Evolutionary conservation across 805 yeast species (phyloP).

Genomic region (Pichia paraexigua): DNA sequence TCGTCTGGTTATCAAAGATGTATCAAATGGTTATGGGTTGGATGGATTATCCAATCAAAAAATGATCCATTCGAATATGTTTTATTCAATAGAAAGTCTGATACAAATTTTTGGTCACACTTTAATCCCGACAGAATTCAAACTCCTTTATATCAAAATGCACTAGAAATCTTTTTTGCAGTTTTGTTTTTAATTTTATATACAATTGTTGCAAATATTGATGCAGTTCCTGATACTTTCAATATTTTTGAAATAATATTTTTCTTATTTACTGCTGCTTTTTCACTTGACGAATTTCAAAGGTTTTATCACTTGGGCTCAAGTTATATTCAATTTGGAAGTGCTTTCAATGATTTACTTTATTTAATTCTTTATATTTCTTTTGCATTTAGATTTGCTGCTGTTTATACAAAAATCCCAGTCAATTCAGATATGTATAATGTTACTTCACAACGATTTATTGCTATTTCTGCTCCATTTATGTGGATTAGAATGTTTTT

Average conservation of each 20-base stretch:
- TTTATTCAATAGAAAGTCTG: conserved; percentile 51
- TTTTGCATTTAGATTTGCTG: conserved; percentile 45
- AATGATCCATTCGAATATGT: conserved; percentile 63
- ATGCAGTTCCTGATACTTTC: conserved; percentile 31
- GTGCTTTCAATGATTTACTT: conserved; percentile 65
- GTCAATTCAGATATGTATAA: conserved; percentile 18
- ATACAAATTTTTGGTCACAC: conserved; percentile 49
- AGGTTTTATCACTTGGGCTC: conserved; percentile 74
- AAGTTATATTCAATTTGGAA: conserved; percentile 69
- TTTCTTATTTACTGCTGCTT: conserved; percentile 60
- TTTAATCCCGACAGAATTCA: conserved; percentile 78
- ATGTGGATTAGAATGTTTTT: conserved; percentile 77
- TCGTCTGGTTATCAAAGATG: conserved; percentile 81
- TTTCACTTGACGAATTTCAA: conserved; percentile 55
- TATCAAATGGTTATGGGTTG: conserved; percentile 86
- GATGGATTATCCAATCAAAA: conserved; percentile 79
- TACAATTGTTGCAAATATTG: conserved; percentile 57
- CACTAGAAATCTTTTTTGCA: conserved; percentile 60
- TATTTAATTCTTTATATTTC: conserved; percentile 49
- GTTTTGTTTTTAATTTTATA: conserved; percentile 53
- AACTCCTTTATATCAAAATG: conserved; percentile 78
- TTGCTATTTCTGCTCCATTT: conserved; percentile 78
- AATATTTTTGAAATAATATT: conserved; percentile 47
- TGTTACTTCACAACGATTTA: conserved; percentile 48
- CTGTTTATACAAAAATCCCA: conserved; percentile 24